phyloP scores from a whole-genome alignment of 2,329 filamentous ascomycete genomes.

The Pseudogymnoascus sp. region DNA sequence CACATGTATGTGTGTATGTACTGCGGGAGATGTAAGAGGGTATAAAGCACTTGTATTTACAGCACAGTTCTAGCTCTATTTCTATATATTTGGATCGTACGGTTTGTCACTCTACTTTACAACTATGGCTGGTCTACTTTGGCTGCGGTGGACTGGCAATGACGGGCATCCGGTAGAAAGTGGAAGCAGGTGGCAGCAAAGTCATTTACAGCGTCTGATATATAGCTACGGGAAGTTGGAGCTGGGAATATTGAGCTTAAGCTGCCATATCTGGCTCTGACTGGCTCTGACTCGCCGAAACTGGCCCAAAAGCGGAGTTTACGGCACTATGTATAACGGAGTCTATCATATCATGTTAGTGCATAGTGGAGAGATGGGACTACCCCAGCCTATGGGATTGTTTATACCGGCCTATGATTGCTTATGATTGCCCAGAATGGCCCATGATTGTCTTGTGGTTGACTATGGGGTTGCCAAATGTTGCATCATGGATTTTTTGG shows the following conservation, averaged over 20 bases:
- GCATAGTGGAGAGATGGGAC: conserved; percentile 4
- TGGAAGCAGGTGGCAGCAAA: not conserved
- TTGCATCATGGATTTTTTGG: conserved; percentile 2
- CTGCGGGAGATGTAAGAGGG: not conserved
- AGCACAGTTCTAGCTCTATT: not conserved
- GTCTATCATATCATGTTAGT: conserved; percentile 6
- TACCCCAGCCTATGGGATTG: conserved; percentile 2
- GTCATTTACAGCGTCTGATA: not conserved
- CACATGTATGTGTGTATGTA: not conserved
- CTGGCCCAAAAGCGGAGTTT: not conserved
- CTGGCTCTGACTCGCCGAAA: not conserved
- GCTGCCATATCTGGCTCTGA: not conserved
- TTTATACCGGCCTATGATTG: not conserved
- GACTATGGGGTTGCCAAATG: conserved; percentile 5
- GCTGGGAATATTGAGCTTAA: conserved; percentile 1
- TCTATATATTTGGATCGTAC: not conserved
- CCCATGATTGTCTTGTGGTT: not conserved
- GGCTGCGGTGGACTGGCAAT: not conserved
- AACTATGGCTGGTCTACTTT: not conserved
- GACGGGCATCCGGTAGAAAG: not conserved
- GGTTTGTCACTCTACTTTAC: not conserved
- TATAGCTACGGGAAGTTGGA: not conserved
- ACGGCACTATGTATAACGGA: not conserved
- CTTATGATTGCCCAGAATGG: not conserved
- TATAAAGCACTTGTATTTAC: not conserved